Conservation (phyloP, 106 monocot genomes). For the Dendrobium nobile region DNA sequence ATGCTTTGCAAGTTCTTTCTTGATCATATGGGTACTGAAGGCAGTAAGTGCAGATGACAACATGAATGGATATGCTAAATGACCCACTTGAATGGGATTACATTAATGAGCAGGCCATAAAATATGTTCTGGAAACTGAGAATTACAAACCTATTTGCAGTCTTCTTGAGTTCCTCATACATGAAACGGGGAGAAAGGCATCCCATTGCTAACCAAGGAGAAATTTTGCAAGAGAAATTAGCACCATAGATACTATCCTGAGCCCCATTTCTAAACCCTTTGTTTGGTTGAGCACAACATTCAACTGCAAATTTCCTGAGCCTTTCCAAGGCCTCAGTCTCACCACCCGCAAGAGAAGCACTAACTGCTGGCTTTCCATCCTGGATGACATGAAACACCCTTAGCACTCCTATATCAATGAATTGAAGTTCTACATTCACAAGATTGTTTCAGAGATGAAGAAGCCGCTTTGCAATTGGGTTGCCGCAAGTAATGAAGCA, state of each 20-base stretch:
- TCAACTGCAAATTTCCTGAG: slow-evolving; percentile 80
- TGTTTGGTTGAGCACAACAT: slow-evolving; percentile 59
- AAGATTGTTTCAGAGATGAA: not conserved
- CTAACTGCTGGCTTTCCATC: slow-evolving; percentile 51
- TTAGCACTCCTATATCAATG: not conserved
- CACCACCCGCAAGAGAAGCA: slow-evolving; percentile 79
- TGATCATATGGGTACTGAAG: not conserved
- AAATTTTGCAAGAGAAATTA: slow-evolving; percentile 99
- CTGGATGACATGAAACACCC: slow-evolving; percentile 18
- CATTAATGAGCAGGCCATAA: not conserved
- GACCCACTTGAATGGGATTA: not conserved
- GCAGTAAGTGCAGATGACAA: not conserved
- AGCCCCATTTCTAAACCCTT: slow-evolving; percentile 25
- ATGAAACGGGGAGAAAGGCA: slow-evolving; percentile 97
- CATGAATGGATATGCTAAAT: not conserved
- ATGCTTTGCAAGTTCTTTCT: not conserved
- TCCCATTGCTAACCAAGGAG: slow-evolving; percentile 91
- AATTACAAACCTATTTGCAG: slow-evolving; percentile 46
- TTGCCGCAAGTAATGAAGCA: not conserved
- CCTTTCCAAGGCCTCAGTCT: slow-evolving; percentile 81
- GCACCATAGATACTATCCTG: slow-evolving; percentile 90
- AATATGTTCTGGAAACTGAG: not conserved
- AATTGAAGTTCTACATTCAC: not conserved
- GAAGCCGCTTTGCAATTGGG: not conserved
- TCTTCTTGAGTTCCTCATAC: slow-evolving; percentile 88